These are phyloP conservation scores for Candida boidinii DNA, from an alignment of 805 yeast genomes.

Conservation along the genomic window DNA sequence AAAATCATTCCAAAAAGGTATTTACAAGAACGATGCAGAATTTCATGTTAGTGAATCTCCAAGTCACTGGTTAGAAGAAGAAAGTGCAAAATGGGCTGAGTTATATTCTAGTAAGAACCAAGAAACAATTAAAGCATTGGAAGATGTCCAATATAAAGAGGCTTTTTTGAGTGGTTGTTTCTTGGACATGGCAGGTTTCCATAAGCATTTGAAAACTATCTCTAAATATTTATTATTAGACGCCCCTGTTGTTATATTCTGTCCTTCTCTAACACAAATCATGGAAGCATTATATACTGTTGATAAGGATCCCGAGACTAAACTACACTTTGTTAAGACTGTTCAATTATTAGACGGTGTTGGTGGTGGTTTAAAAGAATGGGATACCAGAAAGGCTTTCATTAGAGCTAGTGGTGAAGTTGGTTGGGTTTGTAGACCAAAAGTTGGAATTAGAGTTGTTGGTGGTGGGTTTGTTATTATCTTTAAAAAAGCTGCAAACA, in stretches of 20 bases:
- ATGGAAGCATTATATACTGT: constrained; percentile 29
- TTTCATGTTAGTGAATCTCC: constrained; percentile 36
- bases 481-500: constrained; percentile 24
- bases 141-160: constrained; percentile 12
- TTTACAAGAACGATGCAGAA: constrained; percentile 35
- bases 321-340: constrained; percentile 28
- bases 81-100: constrained; percentile 17
- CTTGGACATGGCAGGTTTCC: constrained; percentile 38
- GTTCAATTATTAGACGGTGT: constrained; percentile 37
- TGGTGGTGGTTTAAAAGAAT: constrained; percentile 43
- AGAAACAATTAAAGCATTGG: constrained; percentile 5
- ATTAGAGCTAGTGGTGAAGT: constrained; percentile 31
- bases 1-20: constrained; percentile 30
- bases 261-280: constrained; percentile 42
- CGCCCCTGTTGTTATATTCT: constrained; percentile 34
- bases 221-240: constrained; percentile 29
- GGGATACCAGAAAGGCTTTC: constrained; percentile 36
- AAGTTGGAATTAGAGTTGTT: constrained; percentile 35
- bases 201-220: constrained; percentile 24
- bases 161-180: constrained; percentile 34
- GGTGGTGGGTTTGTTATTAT: constrained; percentile 46
- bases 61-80: constrained; percentile 26
- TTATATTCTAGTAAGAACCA: constrained; percentile 5
- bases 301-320: constrained; percentile 20
- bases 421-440: constrained; percentile 40